A percentile compares a stretch with the other conserved stretches of the same genome.
phyloP scores from a whole-genome alignment of 2,329 filamentous ascomycete species.

The Ophiostoma angusticollis region DNA sequence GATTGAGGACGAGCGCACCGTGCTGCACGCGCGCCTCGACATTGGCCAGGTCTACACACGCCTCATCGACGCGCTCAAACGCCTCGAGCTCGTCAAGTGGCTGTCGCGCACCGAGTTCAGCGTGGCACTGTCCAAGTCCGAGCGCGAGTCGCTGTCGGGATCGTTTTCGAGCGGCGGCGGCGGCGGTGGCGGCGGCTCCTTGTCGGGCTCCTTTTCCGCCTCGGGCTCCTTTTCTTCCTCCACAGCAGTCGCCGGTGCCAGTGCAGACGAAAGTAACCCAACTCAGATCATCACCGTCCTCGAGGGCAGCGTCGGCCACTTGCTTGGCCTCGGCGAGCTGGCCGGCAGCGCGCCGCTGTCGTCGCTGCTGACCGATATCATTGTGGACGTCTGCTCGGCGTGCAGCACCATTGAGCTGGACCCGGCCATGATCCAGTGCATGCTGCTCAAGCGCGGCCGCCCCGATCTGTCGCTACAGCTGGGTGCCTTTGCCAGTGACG shows the following conservation, averaged over 20 bases:
- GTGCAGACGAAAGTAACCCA: slow-evolving; percentile 7
- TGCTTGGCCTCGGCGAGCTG: slow-evolving; percentile 50
- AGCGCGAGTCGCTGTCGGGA: slow-evolving; percentile 20
- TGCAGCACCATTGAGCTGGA: slow-evolving; percentile 55
- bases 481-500: slow-evolving; percentile 40
- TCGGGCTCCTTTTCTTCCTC: slow-evolving; percentile 16
- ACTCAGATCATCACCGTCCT: slow-evolving; percentile 42
- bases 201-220: background rate
- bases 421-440: slow-evolving; percentile 48
- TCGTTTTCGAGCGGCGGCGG: slow-evolving; percentile 7
- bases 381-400: slow-evolving; percentile 50
- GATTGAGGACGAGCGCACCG: slow-evolving; percentile 59
- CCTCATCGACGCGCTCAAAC: slow-evolving; percentile 57
- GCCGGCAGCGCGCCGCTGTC: slow-evolving; percentile 37
- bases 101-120: slow-evolving; percentile 47
- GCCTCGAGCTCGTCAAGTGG: slow-evolving; percentile 63
- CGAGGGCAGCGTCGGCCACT: slow-evolving; percentile 47
- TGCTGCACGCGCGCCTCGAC: slow-evolving; percentile 44
- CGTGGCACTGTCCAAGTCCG: slow-evolving; percentile 31
- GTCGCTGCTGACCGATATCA: slow-evolving; percentile 51
- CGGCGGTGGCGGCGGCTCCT: background rate
- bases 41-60: slow-evolving; percentile 58
- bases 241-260: slow-evolving; percentile 33
- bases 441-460: slow-evolving; percentile 44
- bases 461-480: slow-evolving; percentile 48